phyloP scores from a whole-genome alignment of 352 stramenopile species.

The Pythium biforme region DNA sequence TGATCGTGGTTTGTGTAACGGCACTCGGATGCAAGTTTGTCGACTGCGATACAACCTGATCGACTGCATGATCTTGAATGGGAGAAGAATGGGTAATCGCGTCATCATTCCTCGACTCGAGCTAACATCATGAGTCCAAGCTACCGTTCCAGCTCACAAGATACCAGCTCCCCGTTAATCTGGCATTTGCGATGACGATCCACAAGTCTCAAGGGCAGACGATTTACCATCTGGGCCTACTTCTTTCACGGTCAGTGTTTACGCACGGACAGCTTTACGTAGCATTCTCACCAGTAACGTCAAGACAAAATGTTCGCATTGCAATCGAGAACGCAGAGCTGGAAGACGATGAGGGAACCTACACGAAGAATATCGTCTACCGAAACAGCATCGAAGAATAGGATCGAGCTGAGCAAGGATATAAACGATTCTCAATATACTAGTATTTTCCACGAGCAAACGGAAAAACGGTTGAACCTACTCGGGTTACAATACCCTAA shows the following conservation, averaged over 20 bases:
- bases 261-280: conserved; percentile 7
- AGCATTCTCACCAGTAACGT: neutral
- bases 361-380: neutral
- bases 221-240: neutral
- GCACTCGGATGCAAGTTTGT: conserved; percentile 23
- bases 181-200: conserved; percentile 11
- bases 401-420: too few relatives aligned
- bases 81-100: neutral
- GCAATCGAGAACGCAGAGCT: neutral
- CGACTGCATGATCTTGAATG: conserved; percentile 28
- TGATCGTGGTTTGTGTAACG: conserved; percentile 30
- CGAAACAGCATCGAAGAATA: neutral
- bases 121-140: neutral
- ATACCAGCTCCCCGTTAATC: neutral
- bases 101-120: conserved; percentile 22
- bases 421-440: too few relatives aligned
- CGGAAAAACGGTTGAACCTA: too few relatives aligned
- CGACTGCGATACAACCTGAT: conserved; percentile 24
- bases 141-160: conserved; percentile 4
- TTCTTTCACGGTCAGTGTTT: neutral
- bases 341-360: neutral
- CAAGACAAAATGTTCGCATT: neutral
- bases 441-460: too few relatives aligned
- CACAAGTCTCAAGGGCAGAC: conserved; percentile 8
- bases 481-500: too few relatives aligned